Evolutionary conservation across 164 flowering plant genomes (phyloP).

Genomic region (Dillenia turbinata): DNA sequence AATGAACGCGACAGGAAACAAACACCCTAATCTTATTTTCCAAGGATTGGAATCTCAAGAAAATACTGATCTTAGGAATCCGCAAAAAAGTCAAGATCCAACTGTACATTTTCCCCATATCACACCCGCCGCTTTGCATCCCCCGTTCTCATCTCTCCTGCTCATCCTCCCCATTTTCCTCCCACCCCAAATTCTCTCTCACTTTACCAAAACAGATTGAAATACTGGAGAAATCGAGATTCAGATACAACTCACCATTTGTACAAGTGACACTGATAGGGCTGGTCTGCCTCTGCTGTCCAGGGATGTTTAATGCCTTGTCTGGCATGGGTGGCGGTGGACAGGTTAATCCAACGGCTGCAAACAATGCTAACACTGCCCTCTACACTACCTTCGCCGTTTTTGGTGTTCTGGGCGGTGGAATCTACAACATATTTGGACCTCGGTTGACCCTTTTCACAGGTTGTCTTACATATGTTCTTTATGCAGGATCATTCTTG

Average conservation of each 20-base stretch:
- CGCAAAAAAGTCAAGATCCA: no score
- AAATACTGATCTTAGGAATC: no score
- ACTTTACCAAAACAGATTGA: no score
- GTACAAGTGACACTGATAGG: conserved; percentile 74
- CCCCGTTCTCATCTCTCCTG: no score
- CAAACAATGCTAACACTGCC: conserved; percentile 81
- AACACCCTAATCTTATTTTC: no score
- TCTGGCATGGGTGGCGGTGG: conserved; percentile 98
- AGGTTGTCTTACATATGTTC: not conserved
- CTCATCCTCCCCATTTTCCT: no score
- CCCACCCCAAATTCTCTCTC: no score
- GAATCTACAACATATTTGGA: conserved; percentile 63
- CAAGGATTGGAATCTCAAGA: no score
- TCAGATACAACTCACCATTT: conserved; percentile 81
- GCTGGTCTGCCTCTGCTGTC: conserved; percentile 92
- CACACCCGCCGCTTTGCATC: no score
- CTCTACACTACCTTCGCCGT: not conserved
- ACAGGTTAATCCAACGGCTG: conserved; percentile 73
- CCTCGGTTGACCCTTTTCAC: not conserved
- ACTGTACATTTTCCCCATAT: no score
- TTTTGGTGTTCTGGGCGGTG: conserved; percentile 12
- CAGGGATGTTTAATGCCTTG: conserved; percentile 98
- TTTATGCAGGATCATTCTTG: conserved; percentile 67
- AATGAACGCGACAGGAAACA: no score
- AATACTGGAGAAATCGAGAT: not conserved